phyloP scores from a whole-genome alignment of 192 early-diverging fungal genomes.

The Pilobolus umbonatus region DNA sequence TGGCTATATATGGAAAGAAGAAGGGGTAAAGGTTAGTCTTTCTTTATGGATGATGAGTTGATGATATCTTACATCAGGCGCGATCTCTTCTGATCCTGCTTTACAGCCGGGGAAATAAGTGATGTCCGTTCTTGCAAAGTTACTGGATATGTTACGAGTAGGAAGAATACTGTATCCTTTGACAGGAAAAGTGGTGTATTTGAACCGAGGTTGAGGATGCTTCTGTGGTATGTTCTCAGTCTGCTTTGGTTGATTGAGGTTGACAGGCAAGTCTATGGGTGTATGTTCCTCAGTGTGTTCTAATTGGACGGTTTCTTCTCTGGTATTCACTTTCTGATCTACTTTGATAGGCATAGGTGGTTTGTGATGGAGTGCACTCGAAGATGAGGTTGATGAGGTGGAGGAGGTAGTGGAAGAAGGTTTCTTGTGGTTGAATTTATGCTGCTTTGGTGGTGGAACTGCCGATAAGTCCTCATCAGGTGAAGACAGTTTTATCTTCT shows the following conservation, averaged over 20 bases:
- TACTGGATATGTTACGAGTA: slow-evolving; percentile 44
- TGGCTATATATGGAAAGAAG: slow-evolving; percentile 30
- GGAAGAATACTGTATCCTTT: slow-evolving; percentile 40
- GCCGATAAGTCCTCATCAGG: slow-evolving; percentile 12
- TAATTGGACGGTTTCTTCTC: neutral
- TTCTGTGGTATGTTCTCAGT: neutral
- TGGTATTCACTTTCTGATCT: too few relatives aligned
- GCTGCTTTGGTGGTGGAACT: too few relatives aligned
- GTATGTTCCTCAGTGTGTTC: neutral
- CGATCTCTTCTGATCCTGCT: slow-evolving; percentile 16
- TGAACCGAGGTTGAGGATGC: slow-evolving; percentile 36
- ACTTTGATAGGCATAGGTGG: too few relatives aligned
- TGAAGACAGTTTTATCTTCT: slow-evolving; percentile 11
- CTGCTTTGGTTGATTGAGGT: slow-evolving; percentile 1
- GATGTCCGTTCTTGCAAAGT: slow-evolving; percentile 41
- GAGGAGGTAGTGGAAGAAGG: neutral
- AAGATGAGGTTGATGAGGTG: neutral
- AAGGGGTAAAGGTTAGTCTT: neutral
- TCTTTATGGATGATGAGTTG: neutral
- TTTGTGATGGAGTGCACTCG: too few relatives aligned
- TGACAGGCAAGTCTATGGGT: too few relatives aligned
- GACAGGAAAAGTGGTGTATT: slow-evolving; percentile 48
- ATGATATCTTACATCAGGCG: slow-evolving; percentile 24
- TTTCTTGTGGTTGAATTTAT: too few relatives aligned
- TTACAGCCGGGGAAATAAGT: slow-evolving; percentile 42